Base-by-base conservation (phyloP, 1,139 yeast species). In the Lodderomyces pseudojiufengensis region DNA sequence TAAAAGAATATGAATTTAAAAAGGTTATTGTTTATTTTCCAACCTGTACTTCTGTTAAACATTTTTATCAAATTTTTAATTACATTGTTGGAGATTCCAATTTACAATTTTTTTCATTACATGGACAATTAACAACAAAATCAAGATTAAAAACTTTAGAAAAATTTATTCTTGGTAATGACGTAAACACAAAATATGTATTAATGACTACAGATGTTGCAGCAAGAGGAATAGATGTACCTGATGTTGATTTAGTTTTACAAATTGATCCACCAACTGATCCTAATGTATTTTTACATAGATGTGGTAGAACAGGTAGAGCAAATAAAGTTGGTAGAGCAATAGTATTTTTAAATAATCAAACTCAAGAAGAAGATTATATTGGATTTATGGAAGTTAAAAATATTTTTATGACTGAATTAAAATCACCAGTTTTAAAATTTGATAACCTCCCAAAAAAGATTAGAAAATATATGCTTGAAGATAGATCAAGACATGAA, bases 291-390 rank as follows among this genome's bases (percentile, higher is more conserved):
- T 88, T 88, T 50, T 66, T 87, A 34, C 97, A 88, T 56, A 72
- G 97, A 50, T 82, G 92, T 60, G 97, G 97, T 13, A 73, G 97
- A 54, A 87, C 97, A 0, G 97, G 95, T 1, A 67, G 97, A 47
- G 96, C 96, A 1, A 88, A 88, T 41, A 79, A 78, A 44, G 74
- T 72, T 4, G 97, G 97, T 2, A 75, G 73, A 40, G 95, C 95
- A 0, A 68, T 88, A 5, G 78, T 84, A 1, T 72, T 88, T 62
- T 60, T 90, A 33, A 81, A 73, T 44, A 69, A 70, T 40, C 84
- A 88, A 3, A 51, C 57, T 16, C 72, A 86, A 41, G 98, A 94
- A 54, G 84, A 80, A 47, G 94, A 83, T 38, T 92, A 78, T 52
- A 70, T 88, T 13, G 87, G 81, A 20, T 87, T 92, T 49, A 73